Conservation (phyloP, 768 basidiomycete species). For the Serpula lacrymans region DNA sequence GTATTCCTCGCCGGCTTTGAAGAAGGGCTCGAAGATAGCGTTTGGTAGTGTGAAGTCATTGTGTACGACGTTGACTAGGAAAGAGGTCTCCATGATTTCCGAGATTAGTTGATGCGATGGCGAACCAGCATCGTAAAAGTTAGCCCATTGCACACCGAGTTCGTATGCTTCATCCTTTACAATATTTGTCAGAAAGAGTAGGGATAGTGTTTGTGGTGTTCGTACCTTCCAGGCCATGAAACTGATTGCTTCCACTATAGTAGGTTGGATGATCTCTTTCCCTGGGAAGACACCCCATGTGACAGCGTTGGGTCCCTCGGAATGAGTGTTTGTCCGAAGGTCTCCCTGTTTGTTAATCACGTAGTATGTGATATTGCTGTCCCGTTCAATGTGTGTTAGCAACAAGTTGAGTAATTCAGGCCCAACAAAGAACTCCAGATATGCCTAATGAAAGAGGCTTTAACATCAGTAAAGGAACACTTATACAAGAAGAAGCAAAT, state of each 20-base stretch:
- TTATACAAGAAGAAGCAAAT: constrained; percentile 7
- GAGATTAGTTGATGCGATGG: constrained; percentile 71
- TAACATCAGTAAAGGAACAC: constrained; percentile 1
- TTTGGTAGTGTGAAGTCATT: constrained; percentile 88
- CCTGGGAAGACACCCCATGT: constrained; percentile 99
- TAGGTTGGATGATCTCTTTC: constrained; percentile 94
- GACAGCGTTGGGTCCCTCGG: constrained; percentile 96
- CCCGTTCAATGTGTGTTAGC: constrained; percentile 78
- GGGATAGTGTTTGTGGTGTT: constrained; percentile 2
- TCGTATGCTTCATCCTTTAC: constrained; percentile 89
- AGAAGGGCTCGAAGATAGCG: constrained; percentile 86
- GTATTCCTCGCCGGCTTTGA: constrained; percentile 68
- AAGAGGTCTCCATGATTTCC: constrained; percentile 74
- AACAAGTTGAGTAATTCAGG: constrained; percentile 70
- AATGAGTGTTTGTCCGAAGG: constrained; percentile 90
- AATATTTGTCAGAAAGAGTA: constrained; percentile 7
- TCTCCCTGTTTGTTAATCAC: constrained; percentile 96
- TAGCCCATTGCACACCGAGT: constrained; percentile 88
- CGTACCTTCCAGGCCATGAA: constrained; percentile 98
- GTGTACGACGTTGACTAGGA: constrained; percentile 94
- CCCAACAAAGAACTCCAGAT: constrained; percentile 92
- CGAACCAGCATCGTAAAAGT: constrained; percentile 76
- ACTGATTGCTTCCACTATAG: constrained; percentile 94
- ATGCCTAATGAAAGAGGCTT: constrained; percentile 55
- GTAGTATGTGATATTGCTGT: constrained; percentile 91